Evolutionary conservation across 495 filamentous ascomycete species (phyloP).

Genomic region (Annulohypoxylon maeteangense): DNA sequence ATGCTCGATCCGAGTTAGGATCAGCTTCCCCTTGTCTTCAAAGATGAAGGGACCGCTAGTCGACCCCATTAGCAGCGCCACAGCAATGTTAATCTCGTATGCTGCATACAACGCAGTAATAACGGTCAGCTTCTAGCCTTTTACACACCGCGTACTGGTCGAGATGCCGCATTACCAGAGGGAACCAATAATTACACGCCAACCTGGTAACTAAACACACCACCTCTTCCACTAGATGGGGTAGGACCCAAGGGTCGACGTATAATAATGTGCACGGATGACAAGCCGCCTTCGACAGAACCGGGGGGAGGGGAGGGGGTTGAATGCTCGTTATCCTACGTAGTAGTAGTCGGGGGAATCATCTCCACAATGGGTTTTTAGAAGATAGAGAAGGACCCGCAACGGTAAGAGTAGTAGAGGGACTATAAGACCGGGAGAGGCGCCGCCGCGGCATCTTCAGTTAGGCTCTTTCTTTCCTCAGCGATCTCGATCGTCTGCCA

Average conservation of each 20-base stretch:
- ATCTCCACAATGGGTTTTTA: slow-evolving; percentile 27
- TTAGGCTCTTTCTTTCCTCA: slow-evolving; percentile 15
- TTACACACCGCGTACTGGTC: slow-evolving; percentile 27
- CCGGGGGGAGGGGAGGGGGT: slow-evolving; percentile 37
- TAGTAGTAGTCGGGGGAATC: slow-evolving; percentile 27
- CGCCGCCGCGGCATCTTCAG: slow-evolving; percentile 18
- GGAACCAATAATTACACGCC: slow-evolving; percentile 31
- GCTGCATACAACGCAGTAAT: slow-evolving; percentile 10
- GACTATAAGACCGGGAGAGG: slow-evolving; percentile 31
- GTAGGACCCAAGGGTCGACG: slow-evolving; percentile 13
- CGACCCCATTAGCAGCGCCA: slow-evolving; percentile 27
- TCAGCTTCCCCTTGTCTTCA: slow-evolving; percentile 31
- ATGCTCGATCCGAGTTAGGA: slow-evolving; percentile 29
- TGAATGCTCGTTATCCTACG: slow-evolving; percentile 28
- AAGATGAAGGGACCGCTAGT: slow-evolving; percentile 25
- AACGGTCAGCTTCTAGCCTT: slow-evolving; percentile 28
- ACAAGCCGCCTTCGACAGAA: slow-evolving; percentile 23
- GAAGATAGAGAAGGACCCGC: slow-evolving; percentile 31
- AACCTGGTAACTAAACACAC: slow-evolving; percentile 23
- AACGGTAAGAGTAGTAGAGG: slow-evolving; percentile 14
- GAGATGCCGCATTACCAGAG: slow-evolving; percentile 34
- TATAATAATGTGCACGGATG: slow-evolving; percentile 27
- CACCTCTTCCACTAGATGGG: slow-evolving; percentile 1
- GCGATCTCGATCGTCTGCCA: slow-evolving; percentile 43
- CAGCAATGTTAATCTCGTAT: slow-evolving; percentile 42